These are phyloP conservation scores for Cyberlindnera mississippiensis DNA, from an alignment of 805 yeast genomes.

Conservation along the genomic window DNA sequence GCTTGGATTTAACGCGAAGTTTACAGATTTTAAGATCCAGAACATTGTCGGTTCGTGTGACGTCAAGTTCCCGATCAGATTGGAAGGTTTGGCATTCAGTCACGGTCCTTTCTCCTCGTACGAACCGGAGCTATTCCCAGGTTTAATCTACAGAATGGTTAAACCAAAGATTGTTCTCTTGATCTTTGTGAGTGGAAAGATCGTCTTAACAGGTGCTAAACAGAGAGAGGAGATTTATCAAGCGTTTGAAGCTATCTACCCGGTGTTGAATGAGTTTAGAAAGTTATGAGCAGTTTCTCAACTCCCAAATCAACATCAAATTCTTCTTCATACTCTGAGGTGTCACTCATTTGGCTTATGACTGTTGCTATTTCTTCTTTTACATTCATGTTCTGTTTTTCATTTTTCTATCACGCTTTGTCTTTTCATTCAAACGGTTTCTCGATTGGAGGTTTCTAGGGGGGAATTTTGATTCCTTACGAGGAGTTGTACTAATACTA, in stretches of 20 bases:
- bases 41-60: conserved; percentile 98
- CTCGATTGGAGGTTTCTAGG: too few relatives aligned
- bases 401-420: too few relatives aligned
- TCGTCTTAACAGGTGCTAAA: conserved; percentile 97
- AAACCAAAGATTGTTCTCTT: conserved; percentile 95
- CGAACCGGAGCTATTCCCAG: conserved; percentile 98
- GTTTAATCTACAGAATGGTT: conserved; percentile 98
- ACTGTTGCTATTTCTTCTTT: too few relatives aligned
- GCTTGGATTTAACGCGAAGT: conserved; percentile 95
- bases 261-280: conserved; percentile 96
- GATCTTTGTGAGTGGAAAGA: conserved; percentile 95
- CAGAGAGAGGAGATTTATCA: conserved; percentile 98
- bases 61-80: conserved; percentile 94
- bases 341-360: too few relatives aligned
- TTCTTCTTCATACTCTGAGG: too few relatives aligned
- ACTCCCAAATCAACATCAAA: too few relatives aligned
- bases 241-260: conserved; percentile 97
- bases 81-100: conserved; percentile 95
- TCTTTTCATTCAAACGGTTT: too few relatives aligned
- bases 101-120: conserved; percentile 99
- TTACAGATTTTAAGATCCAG: conserved; percentile 96
- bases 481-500: neutral
- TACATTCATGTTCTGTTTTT: neutral
- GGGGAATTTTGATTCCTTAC: neutral
- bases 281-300: conserved; percentile 41